Percentiles rank a stretch among this genome's conserved stretches.
Evolutionary conservation across 1,139 yeast species (phyloP).

Genomic region (Zygotorulaspora mrakii): DNA sequence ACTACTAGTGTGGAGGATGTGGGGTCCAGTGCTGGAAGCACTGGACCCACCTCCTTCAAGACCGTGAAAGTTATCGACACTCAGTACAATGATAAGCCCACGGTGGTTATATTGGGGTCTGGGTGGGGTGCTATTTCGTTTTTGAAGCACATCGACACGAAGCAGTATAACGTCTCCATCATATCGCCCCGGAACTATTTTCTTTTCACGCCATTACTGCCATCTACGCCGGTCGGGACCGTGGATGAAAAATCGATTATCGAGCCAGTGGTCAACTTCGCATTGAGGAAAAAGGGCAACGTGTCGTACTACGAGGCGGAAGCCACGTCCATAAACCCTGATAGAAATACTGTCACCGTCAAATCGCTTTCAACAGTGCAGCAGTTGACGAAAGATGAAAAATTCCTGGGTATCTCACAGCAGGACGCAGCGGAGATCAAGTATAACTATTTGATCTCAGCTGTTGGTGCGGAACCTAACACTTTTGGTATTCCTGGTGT

Average conservation of each 20-base stretch:
- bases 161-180: slow-evolving; percentile 82
- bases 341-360: slow-evolving; percentile 56
- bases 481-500: slow-evolving; percentile 82
- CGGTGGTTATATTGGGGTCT: slow-evolving; percentile 74
- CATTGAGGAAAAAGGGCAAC: slow-evolving; percentile 72
- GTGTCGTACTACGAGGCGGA: slow-evolving; percentile 90
- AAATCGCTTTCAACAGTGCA: slow-evolving; percentile 43
- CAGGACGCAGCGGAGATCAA: slow-evolving; percentile 39
- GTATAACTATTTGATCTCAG: slow-evolving; percentile 74
- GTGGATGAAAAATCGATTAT: slow-evolving; percentile 87
- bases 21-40: slow-evolving; percentile 14
- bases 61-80: slow-evolving; percentile 39
- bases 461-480: slow-evolving; percentile 82
- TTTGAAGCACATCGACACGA: slow-evolving; percentile 80
- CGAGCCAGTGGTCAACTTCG: slow-evolving; percentile 79
- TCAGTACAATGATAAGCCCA: slow-evolving; percentile 36
- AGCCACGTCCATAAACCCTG: slow-evolving; percentile 79
- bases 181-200: slow-evolving; percentile 94
- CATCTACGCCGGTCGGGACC: slow-evolving; percentile 92
- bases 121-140: slow-evolving; percentile 94
- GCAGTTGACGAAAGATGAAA: slow-evolving; percentile 32
- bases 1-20: slow-evolving; percentile 17
- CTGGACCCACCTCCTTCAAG: slow-evolving; percentile 42
- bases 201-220: slow-evolving; percentile 88
- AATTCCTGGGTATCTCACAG: slow-evolving; percentile 35